A percentile compares a stretch with the other conserved stretches of the same genome.
Evolutionary conservation across 2,329 filamentous ascomycete genomes (phyloP).

Genomic region (Penicillium psychrosexuale): DNA sequence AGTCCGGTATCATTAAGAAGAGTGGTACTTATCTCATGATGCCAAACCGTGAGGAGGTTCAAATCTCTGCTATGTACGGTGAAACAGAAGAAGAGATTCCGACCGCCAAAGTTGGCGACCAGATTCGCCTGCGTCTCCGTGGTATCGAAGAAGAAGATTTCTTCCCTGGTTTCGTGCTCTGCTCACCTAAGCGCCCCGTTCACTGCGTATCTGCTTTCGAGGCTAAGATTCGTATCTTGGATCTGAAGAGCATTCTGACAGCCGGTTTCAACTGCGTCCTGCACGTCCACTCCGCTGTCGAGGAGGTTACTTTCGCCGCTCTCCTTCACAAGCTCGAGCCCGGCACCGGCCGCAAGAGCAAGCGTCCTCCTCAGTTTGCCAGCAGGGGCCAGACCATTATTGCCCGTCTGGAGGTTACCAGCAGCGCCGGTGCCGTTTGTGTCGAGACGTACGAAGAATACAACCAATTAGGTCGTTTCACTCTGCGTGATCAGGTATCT

Average conservation of each 20-base stretch:
- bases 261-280: conserved; percentile 97
- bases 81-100: conserved; percentile 92
- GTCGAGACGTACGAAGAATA: conserved; percentile 96
- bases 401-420: conserved; percentile 81
- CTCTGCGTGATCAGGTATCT: conserved; percentile 76
- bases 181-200: conserved; percentile 88
- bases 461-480: conserved; percentile 88
- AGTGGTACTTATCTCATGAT: conserved; percentile 84
- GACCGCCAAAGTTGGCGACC: conserved; percentile 84
- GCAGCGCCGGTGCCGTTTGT: conserved; percentile 81
- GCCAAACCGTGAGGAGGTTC: conserved; percentile 82
- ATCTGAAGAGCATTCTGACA: conserved; percentile 88
- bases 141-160: conserved; percentile 98
- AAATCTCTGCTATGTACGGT: conserved; percentile 82
- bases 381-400: conserved; percentile 80
- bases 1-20: conserved; percentile 92
- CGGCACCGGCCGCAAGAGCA: conserved; percentile 89
- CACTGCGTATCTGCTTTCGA: conserved; percentile 89
- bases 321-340: conserved; percentile 94
- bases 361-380: conserved; percentile 87
- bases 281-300: conserved; percentile 94
- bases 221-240: conserved; percentile 92
- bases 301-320: conserved; percentile 88
- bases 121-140: conserved; percentile 85
- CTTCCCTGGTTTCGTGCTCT: conserved; percentile 90